These are phyloP conservation scores for Penicillium argentinense DNA, from an alignment of 495 filamentous ascomycete genomes.

Conservation along the genomic window DNA sequence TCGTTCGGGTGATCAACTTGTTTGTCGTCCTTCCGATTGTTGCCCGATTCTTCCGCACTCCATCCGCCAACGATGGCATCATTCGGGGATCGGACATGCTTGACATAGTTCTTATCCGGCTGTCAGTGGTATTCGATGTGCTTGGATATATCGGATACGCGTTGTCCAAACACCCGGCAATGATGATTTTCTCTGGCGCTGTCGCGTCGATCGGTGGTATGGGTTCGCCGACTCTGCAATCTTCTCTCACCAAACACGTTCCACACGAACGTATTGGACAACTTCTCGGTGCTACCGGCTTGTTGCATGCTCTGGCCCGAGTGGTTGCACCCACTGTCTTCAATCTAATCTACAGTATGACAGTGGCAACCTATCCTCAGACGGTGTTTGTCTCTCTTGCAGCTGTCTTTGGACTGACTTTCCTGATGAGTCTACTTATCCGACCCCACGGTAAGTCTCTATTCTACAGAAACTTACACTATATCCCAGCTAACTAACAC, in stretches of 20 bases:
- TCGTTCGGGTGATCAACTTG: constrained; percentile 69
- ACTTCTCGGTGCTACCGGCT: constrained; percentile 80
- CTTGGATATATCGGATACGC: constrained; percentile 75
- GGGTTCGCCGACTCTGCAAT: constrained; percentile 78
- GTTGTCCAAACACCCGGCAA: constrained; percentile 50
- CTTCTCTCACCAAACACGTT: constrained; percentile 85
- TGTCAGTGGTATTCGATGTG: constrained; percentile 75
- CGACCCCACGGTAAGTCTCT: constrained; percentile 65
- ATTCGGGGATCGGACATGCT: constrained; percentile 74
- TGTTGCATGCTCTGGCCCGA: constrained; percentile 80
- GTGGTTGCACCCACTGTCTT: constrained; percentile 79
- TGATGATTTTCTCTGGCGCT: constrained; percentile 67
- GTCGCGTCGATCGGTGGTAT: constrained; percentile 78
- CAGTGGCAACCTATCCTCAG: constrained; percentile 74
- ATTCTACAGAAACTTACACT: background rate
- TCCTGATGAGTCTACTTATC: constrained; percentile 67
- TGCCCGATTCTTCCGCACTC: constrained; percentile 65
- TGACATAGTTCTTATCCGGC: constrained; percentile 74
- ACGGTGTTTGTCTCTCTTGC: constrained; percentile 78
- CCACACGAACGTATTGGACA: constrained; percentile 77
- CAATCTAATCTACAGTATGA: constrained; percentile 79
- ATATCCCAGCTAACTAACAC: constrained; percentile 2
- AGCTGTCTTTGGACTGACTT: constrained; percentile 62
- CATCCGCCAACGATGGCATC: constrained; percentile 31
- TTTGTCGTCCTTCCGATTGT: constrained; percentile 71